Evolutionary conservation across 2,329 filamentous ascomycete genomes (phyloP).

Genomic region (Ustilaginoidea virens): DNA sequence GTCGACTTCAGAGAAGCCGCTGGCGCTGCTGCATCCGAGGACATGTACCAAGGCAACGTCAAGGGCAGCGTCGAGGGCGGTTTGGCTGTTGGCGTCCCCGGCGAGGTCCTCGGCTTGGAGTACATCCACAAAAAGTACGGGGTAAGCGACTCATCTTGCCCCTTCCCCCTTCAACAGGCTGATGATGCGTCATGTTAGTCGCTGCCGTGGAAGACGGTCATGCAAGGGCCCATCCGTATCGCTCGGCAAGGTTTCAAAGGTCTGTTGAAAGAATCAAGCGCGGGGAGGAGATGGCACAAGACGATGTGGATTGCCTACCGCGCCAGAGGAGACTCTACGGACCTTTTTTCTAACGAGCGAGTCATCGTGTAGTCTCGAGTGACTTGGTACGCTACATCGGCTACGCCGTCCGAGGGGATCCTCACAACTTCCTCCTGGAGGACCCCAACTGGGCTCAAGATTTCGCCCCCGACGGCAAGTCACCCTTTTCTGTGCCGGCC

Average conservation of each 20-base stretch:
- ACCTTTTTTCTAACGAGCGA: too few relatives aligned
- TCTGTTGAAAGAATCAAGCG: too few relatives aligned
- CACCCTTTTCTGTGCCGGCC: too few relatives aligned
- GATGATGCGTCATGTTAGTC: constrained; percentile 13
- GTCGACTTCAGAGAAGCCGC: constrained; percentile 87
- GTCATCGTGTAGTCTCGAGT: constrained; percentile 36
- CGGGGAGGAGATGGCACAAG: too few relatives aligned
- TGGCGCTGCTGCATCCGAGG: constrained; percentile 61
- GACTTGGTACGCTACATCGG: constrained; percentile 66
- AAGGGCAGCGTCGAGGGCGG: constrained; percentile 55
- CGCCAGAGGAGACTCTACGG: too few relatives aligned
- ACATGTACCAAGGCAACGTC: constrained; percentile 70
- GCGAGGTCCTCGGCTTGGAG: constrained; percentile 65
- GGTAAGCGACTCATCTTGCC: constrained; percentile 14
- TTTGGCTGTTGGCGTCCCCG: constrained; percentile 55
- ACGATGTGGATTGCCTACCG: not conserved
- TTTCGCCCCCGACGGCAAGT: constrained; percentile 64
- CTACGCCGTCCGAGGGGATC: constrained; percentile 19
- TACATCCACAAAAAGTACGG: constrained; percentile 63
- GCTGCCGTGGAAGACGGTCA: constrained; percentile 55
- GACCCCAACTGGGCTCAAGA: constrained; percentile 74
- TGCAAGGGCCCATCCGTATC: constrained; percentile 58
- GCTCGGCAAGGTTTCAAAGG: constrained; percentile 56
- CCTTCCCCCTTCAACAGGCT: not conserved
- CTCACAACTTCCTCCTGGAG: constrained; percentile 49